Evolutionary conservation across 176 grass and related monocot species (phyloP), one percentile per base, ranked within the genome.

Genomic region (Carex littledalei): DNA sequence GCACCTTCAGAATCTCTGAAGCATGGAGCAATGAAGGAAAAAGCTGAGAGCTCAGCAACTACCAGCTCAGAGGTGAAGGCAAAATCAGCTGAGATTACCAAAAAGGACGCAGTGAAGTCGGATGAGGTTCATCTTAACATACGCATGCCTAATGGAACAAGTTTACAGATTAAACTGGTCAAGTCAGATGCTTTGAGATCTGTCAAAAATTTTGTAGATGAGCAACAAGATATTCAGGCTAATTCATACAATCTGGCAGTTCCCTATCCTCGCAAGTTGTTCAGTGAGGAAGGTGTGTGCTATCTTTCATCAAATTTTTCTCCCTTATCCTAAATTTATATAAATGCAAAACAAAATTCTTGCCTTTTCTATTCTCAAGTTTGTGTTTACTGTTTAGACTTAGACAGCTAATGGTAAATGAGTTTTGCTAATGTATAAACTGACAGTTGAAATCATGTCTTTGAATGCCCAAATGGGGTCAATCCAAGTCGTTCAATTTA

Each of bases 251-350:
- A 94, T 89, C 88, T 99, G 45, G 94, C 88, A 52, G 85, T 99
- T 81, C 88, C 94, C 90, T 99, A 99, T 92, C 96, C 96, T 65
- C 89, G 89, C 76, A 92, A 87, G 85, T 26, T 98, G 59, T 98
- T 98, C 81, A 89, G 34, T 6, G 86, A 94, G 80, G 79, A 92
- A 94, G 96, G 96, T 99, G 87, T 32, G 67, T 71, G 26, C 11
- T 32, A 47, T 60, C 13, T 35, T 47, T 24, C 39, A 26, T 74
- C 22, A 18, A 67, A 45, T 37, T 58, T 58, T 71, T 56, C 49
- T 14, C 64, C 39, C 49, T 34, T 31, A 32, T 78, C 50, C 5
- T 56, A 56, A 16, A 77, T 78, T 78, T 78, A 78, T 52, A 15
- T 56, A 78, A 32, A 52, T 6, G 21, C 50, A 31, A 71, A 52